Evolutionary conservation across 2,329 filamentous ascomycete genomes (phyloP).

Genomic region (Talaromyces sp.): DNA sequence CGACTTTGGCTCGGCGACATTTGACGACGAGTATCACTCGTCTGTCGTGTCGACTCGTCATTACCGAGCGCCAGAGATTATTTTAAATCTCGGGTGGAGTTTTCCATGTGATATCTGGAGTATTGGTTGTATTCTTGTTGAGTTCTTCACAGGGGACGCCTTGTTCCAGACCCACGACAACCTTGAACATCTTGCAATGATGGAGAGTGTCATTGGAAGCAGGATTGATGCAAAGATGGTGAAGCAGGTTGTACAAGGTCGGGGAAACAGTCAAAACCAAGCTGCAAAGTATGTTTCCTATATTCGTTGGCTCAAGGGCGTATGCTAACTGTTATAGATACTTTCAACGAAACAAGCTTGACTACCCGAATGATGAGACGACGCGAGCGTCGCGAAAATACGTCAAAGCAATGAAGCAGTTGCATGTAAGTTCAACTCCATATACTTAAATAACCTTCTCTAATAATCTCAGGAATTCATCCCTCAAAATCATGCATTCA

Average conservation of each 20-base stretch:
- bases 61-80: slow-evolving; percentile 67
- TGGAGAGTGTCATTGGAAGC: slow-evolving; percentile 61
- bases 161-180: slow-evolving; percentile 69
- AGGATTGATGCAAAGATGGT: slow-evolving; percentile 58
- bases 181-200: slow-evolving; percentile 67
- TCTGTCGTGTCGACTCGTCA: slow-evolving; percentile 67
- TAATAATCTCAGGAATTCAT: slow-evolving; percentile 57
- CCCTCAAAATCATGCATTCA: slow-evolving; percentile 59
- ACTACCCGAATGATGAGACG: slow-evolving; percentile 64
- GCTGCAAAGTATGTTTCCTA: slow-evolving; percentile 54
- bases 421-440: slow-evolving; percentile 49
- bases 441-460: background rate
- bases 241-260: slow-evolving; percentile 51
- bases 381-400: slow-evolving; percentile 64
- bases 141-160: slow-evolving; percentile 67
- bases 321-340: slow-evolving; percentile 47
- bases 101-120: slow-evolving; percentile 70
- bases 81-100: slow-evolving; percentile 66
- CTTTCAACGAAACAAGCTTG: slow-evolving; percentile 57
- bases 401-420: slow-evolving; percentile 66
- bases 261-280: slow-evolving; percentile 52
- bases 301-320: slow-evolving; percentile 14
- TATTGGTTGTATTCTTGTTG: slow-evolving; percentile 66
- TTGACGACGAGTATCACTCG: slow-evolving; percentile 67
- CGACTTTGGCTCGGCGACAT: slow-evolving; percentile 67